These are phyloP conservation scores for Colletotrichum sp. DNA, from an alignment of 2,329 filamentous ascomycete species.

Conservation along the genomic window DNA sequence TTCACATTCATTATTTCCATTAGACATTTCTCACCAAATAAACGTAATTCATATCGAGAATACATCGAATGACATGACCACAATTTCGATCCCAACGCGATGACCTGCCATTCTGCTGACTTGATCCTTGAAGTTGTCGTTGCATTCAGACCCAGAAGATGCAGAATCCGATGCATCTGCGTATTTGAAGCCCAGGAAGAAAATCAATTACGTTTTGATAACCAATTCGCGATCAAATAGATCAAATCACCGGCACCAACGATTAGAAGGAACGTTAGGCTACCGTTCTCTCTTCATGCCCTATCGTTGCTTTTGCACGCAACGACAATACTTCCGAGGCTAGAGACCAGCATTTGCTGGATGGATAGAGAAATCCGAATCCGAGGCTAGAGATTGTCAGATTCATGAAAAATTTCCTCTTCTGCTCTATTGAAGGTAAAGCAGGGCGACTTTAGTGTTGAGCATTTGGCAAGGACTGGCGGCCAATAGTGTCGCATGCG, in stretches of 20 bases:
- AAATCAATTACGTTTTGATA: not conserved
- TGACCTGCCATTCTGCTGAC: not conserved
- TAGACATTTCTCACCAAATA: conserved; percentile 1
- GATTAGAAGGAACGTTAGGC: not conserved
- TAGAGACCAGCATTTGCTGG: not conserved
- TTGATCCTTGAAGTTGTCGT: not conserved
- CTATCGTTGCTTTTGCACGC: not conserved
- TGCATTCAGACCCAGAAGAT: not conserved
- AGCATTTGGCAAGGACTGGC: not conserved
- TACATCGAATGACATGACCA: not conserved
- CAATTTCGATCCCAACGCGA: not conserved
- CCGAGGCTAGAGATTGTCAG: not conserved
- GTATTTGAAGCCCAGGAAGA: not conserved
- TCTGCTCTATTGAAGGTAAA: not conserved
- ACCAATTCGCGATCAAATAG: not conserved
- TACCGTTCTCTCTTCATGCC: not conserved
- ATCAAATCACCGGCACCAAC: not conserved
- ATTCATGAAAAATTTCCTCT: not conserved
- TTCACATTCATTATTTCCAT: not conserved
- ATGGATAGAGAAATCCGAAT: not conserved
- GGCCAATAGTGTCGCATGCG: no score
- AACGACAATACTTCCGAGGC: not conserved
- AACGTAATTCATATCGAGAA: not conserved
- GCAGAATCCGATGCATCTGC: not conserved
- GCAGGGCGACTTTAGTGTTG: not conserved